Evolutionary conservation across 2,329 filamentous ascomycete genomes (phyloP), one percentile per base, ranked within the genome.

Genomic region (Claviceps purpurea): DNA sequence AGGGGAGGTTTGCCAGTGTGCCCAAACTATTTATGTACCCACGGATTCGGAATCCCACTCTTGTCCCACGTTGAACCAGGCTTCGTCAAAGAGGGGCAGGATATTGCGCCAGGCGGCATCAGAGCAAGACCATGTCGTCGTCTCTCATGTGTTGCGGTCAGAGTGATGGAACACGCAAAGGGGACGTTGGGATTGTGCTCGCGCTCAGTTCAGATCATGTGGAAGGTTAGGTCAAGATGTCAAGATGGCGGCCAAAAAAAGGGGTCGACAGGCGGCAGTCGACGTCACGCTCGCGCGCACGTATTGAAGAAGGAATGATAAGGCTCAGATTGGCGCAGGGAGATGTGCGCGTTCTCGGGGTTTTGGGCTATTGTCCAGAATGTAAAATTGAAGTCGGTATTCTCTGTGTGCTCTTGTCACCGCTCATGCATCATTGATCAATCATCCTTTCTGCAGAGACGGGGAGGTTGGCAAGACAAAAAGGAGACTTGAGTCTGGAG

Each of bases 11-110:
- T 26, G 22, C 6, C 42, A 43, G 39, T 50, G 39, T 50, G 30
- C 50, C 48, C 50, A 39, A 42, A 49, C 38, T 48, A 49, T 51
- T 24, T 49, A 48, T 51, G 18, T 46, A 18, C 7, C 43, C 24
- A 18, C 43, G 7, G 14, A 44, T 14, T 42, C 41, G 13, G 42
- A 40, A 37, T 44, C n/a, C 11, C 40, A 37, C 38, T 48, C 48
- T 34, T 24, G 10, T 26, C 24, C 30, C 37, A 26, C 38, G 22
- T 20, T 34, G 40, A n/a, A n/a, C 38, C 26, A 14, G 26, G 18
- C 7, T 37, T 30, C 22, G 13, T 24, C 11, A 38, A 44, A 10
- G 38, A 34, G 43, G 24, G 13, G 43, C 42, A 42, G 14, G 7
- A 41, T 14, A 30, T 43, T 49, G 50, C 46, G n/a, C 40, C 46